A percentile compares a stretch with the other conserved stretches of the same genome.
phyloP scores from a whole-genome alignment of 2,329 filamentous ascomycete genomes.

The Apiospora arundinis region DNA sequence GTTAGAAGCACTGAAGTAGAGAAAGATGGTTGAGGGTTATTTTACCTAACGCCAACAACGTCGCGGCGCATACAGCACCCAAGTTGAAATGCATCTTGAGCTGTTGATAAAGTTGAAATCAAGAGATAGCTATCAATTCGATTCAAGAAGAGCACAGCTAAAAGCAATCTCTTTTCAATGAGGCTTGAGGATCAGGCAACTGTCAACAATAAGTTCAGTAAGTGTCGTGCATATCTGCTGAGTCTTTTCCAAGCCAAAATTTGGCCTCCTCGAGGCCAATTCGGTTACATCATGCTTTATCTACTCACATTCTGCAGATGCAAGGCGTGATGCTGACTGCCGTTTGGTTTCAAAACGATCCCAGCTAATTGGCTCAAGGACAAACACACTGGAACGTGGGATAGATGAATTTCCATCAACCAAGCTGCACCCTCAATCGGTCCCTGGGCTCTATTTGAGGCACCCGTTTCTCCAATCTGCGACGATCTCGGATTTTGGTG shows the following conservation, averaged over 20 bases:
- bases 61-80: neutral
- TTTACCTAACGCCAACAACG: neutral
- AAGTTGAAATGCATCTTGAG: neutral
- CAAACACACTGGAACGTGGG: neutral
- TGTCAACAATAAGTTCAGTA: neutral
- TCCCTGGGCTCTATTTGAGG: neutral
- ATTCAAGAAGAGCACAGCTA: neutral
- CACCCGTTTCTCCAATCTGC: neutral
- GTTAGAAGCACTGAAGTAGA: neutral
- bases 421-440: neutral
- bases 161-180: neutral
- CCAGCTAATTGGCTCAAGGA: neutral
- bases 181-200: neutral
- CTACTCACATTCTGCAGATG: constrained; percentile 10
- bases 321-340: neutral
- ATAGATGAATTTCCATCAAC: neutral
- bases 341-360: neutral
- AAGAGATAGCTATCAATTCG: neutral
- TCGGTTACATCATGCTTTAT: neutral
- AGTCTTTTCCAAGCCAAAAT: neutral
- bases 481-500: neutral
- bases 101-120: neutral
- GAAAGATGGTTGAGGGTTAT: no score
- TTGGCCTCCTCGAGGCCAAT: neutral
- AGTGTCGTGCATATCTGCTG: neutral